Conservation (phyloP, 441 rosid species). For the Corymbia calophylla region DNA sequence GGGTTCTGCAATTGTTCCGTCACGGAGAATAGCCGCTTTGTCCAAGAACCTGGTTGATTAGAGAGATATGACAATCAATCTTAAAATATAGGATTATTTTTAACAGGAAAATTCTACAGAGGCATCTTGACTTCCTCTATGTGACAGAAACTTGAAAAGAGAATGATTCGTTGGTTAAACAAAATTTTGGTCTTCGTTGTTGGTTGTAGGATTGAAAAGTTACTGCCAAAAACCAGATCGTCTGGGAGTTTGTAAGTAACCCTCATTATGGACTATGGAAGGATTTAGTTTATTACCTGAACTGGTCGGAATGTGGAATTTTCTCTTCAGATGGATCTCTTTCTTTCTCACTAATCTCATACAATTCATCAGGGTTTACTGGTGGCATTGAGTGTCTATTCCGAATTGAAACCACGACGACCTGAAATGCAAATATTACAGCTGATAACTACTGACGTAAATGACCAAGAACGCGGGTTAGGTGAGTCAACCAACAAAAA, state of each 20-base stretch:
- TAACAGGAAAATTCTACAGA: neutral
- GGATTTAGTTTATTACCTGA: neutral
- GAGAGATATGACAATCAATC: neutral
- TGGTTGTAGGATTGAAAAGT: neutral
- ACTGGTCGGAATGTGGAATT: neutral
- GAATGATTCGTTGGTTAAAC: neutral
- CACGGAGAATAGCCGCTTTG: constrained; percentile 26
- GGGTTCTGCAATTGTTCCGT: neutral
- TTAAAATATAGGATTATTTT: neutral
- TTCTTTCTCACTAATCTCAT: neutral
- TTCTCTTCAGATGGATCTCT: neutral
- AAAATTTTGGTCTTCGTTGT: neutral
- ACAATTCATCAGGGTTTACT: neutral
- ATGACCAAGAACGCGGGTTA: neutral
- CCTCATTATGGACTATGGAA: neutral
- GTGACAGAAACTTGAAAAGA: neutral
- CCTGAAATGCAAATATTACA: neutral
- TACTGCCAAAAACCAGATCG: neutral
- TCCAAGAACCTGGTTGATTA: constrained; percentile 28
- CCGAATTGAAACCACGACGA: neutral
- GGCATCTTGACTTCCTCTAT: neutral
- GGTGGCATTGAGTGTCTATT: neutral
- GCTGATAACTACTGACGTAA: neutral
- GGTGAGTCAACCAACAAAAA: neutral
- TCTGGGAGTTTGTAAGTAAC: neutral